Evolutionary conservation across 768 basidiomycete species (phyloP).

Genomic region (Cystoderma amianthinum): DNA sequence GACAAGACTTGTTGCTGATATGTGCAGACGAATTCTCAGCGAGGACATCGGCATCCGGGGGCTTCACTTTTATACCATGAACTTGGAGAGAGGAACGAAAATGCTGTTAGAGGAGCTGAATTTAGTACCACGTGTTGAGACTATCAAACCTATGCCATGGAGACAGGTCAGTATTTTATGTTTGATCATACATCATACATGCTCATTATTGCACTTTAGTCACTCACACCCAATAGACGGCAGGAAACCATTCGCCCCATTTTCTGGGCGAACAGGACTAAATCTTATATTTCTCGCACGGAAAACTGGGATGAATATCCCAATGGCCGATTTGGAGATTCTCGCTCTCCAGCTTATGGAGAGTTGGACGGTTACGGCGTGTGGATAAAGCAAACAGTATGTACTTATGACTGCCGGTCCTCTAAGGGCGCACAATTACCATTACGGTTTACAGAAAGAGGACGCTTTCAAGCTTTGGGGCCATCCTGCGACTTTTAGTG

Average conservation of each 20-base stretch:
- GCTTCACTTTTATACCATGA: slow-evolving; percentile 97
- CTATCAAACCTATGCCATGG: slow-evolving; percentile 95
- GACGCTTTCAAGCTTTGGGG: slow-evolving; percentile 89
- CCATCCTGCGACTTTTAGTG: slow-evolving; percentile 56
- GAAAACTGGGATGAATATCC: slow-evolving; percentile 99
- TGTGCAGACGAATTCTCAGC: slow-evolving; percentile 83
- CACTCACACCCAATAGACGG: slow-evolving; percentile 87
- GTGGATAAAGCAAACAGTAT: slow-evolving; percentile 82
- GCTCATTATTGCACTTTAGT: slow-evolving; percentile 35
- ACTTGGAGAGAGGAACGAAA: slow-evolving; percentile 90
- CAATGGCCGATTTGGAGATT: slow-evolving; percentile 97
- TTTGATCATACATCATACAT: slow-evolving; percentile 1
- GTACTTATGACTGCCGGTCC: slow-evolving; percentile 5
- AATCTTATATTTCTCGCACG: slow-evolving; percentile 92
- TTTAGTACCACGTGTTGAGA: slow-evolving; percentile 82
- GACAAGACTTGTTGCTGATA: slow-evolving; percentile 89
- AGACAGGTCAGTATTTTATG: slow-evolving; percentile 57
- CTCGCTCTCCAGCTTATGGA: slow-evolving; percentile 95
- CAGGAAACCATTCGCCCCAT: slow-evolving; percentile 94
- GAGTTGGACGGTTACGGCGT: slow-evolving; percentile 97
- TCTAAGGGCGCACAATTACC: slow-evolving; percentile 4
- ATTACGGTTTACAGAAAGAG: slow-evolving; percentile 51
- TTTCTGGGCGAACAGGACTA: slow-evolving; percentile 97
- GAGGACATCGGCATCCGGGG: slow-evolving; percentile 81
- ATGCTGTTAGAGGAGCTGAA: slow-evolving; percentile 92